Conservation (phyloP, 225 moss, liverwort and hornwort genomes). For the Physcomitrium patens region DNA sequence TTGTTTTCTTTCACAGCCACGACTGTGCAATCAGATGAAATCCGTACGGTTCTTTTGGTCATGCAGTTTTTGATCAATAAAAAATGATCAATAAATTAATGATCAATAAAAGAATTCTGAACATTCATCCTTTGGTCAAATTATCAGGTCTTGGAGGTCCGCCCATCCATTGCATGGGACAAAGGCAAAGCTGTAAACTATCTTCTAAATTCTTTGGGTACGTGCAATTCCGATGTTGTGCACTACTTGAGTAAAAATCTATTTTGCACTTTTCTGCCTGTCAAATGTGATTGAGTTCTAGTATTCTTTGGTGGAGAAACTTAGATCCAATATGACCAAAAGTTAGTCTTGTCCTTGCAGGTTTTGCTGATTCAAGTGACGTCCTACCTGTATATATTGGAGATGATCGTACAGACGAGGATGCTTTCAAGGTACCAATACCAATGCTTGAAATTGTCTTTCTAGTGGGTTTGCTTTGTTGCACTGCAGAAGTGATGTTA, state of each 20-base stretch:
- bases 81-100: neutral
- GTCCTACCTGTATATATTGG: conserved; percentile 83
- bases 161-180: conserved; percentile 89
- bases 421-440: conserved; percentile 76
- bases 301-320: neutral
- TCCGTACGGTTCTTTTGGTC: neutral
- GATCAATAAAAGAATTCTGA: neutral
- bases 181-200: conserved; percentile 90
- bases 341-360: conserved; percentile 38
- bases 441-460: neutral
- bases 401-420: conserved; percentile 94
- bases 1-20: neutral
- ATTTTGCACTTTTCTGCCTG: neutral
- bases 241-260: neutral
- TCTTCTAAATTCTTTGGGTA: conserved; percentile 78
- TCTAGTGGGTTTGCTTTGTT: neutral
- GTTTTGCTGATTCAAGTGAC: conserved; percentile 66
- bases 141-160: conserved; percentile 81
- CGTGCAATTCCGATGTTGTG: conserved; percentile 8
- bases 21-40: conserved; percentile 1
- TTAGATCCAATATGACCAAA: neutral
- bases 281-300: conserved; percentile 6
- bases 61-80: neutral
- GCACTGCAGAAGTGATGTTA: conserved; percentile 7
- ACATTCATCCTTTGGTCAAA: neutral